Evolutionary conservation across 2,329 filamentous ascomycete genomes (phyloP).

Genomic region (Curvularia hawaiiensis): DNA sequence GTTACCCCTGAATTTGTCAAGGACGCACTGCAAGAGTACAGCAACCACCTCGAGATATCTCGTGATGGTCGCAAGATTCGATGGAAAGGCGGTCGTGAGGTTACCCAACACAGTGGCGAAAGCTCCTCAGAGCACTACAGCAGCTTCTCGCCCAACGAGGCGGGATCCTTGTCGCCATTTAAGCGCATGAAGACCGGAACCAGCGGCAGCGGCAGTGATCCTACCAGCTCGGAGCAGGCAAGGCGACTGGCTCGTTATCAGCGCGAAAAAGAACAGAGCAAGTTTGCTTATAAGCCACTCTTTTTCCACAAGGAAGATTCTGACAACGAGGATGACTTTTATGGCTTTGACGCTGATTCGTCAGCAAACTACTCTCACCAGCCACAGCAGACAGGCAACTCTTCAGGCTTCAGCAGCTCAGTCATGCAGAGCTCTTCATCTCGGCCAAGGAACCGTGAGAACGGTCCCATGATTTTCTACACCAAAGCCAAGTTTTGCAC

Average conservation of each 20-base stretch:
- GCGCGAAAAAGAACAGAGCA: conserved; percentile 38
- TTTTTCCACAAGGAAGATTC: conserved; percentile 54
- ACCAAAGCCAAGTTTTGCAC: conserved; percentile 80
- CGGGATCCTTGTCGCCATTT: conserved; percentile 32
- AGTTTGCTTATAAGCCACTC: conserved; percentile 53
- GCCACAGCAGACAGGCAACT: conserved; percentile 41
- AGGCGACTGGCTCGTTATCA: conserved; percentile 23
- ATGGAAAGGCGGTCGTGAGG: conserved; percentile 73
- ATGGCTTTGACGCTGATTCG: conserved; percentile 38
- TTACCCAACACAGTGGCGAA: conserved; percentile 70
- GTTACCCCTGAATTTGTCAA: conserved; percentile 80
- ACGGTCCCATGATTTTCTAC: conserved; percentile 84
- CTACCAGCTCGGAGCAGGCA: conserved; percentile 23
- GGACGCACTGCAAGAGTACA: conserved; percentile 71
- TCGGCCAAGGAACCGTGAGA: conserved; percentile 60
- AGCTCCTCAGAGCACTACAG: conserved; percentile 51
- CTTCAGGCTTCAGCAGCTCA: conserved; percentile 54
- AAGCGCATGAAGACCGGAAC: conserved; percentile 32
- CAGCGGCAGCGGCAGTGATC: conserved; percentile 28
- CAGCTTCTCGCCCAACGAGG: conserved; percentile 58
- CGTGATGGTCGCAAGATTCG: conserved; percentile 77
- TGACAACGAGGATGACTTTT: conserved; percentile 47
- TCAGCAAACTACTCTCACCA: conserved; percentile 36
- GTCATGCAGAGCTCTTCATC: conserved; percentile 51
- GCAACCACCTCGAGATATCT: conserved; percentile 77